A percentile compares a stretch with the other conserved stretches of the same genome.
phyloP scores from a whole-genome alignment of 2,329 filamentous ascomycete species.

The Colletotrichum spaethianum region DNA sequence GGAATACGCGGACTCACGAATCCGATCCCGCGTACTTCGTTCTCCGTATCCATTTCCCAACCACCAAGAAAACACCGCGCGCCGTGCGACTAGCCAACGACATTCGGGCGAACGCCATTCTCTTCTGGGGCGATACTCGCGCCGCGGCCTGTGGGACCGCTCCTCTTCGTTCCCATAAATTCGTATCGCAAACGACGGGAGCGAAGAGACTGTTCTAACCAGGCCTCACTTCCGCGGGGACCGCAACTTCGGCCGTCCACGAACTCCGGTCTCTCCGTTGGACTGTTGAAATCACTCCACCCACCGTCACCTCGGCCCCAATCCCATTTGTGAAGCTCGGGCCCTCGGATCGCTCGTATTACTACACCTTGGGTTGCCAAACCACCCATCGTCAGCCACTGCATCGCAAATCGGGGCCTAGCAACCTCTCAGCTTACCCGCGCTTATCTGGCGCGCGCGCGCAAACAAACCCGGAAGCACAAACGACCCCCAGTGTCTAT shows the following conservation, averaged over 20 bases:
- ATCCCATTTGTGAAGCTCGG: slow-evolving; percentile 20
- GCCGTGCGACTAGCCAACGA: slow-evolving; percentile 16
- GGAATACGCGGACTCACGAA: slow-evolving; percentile 37
- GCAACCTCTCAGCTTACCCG: slow-evolving; percentile 3
- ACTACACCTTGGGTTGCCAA: slow-evolving; percentile 15
- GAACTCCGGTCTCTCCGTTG: slow-evolving; percentile 13
- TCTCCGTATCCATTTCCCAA: slow-evolving; percentile 27
- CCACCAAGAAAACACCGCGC: slow-evolving; percentile 27
- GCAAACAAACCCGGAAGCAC: neutral
- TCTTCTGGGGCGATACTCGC: neutral
- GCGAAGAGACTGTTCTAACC: slow-evolving; percentile 11
- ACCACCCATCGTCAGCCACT: slow-evolving; percentile 1
- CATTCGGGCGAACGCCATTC: slow-evolving; percentile 5
- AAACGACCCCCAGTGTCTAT: neutral
- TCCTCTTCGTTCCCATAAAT: slow-evolving; percentile 18
- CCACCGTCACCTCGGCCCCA: slow-evolving; percentile 11
- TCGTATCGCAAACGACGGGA: slow-evolving; percentile 31
- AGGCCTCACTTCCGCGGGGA: neutral
- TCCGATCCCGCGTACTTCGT: slow-evolving; percentile 33
- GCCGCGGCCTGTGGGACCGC: slow-evolving; percentile 13
- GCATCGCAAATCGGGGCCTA: neutral
- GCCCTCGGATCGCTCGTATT: slow-evolving; percentile 34
- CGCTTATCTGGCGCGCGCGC: neutral
- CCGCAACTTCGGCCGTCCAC: slow-evolving; percentile 20
- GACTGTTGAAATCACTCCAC: slow-evolving; percentile 11